Percentiles rank a stretch among this genome's conserved stretches.
phyloP scores from a whole-genome alignment of 2,329 filamentous ascomycete species.

The Nothophoma quercina region DNA sequence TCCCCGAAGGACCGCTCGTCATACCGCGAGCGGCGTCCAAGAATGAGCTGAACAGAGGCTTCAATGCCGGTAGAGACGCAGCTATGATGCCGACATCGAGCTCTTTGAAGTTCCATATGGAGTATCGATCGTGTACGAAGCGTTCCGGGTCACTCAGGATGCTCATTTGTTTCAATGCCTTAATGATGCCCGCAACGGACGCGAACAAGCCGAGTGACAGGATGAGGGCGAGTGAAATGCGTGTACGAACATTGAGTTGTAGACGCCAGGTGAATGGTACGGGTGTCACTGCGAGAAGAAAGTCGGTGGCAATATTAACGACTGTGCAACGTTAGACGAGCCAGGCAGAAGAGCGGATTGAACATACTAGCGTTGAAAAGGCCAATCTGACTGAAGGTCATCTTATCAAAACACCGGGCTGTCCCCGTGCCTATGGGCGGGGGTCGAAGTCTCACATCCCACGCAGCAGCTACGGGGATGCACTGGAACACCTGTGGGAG shows the following conservation, averaged over 20 bases:
- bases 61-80: constrained; percentile 52
- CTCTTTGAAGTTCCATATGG: constrained; percentile 56
- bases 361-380: constrained; percentile 49
- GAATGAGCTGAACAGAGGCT: constrained; percentile 36
- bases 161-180: constrained; percentile 49
- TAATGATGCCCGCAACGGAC: constrained; percentile 51
- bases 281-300: constrained; percentile 51
- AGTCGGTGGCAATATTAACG: constrained; percentile 51
- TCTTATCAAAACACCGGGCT: constrained; percentile 53
- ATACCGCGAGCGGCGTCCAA: constrained; percentile 30
- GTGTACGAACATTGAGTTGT: constrained; percentile 52
- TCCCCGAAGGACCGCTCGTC: neutral
- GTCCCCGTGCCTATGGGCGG: constrained; percentile 33
- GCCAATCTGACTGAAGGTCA: constrained; percentile 53
- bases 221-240: constrained; percentile 45
- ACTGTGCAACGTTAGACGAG: constrained; percentile 21
- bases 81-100: constrained; percentile 53
- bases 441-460: constrained; percentile 49
- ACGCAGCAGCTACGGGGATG: constrained; percentile 54
- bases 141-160: constrained; percentile 48
- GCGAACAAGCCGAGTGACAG: constrained; percentile 52
- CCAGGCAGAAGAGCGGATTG: rapidly evolving
- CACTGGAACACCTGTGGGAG: constrained; percentile 55
- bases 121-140: constrained; percentile 50
- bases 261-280: constrained; percentile 53